Evolutionary conservation across 2,329 filamentous ascomycete genomes (phyloP).

Genomic region (Alternaria triticina): DNA sequence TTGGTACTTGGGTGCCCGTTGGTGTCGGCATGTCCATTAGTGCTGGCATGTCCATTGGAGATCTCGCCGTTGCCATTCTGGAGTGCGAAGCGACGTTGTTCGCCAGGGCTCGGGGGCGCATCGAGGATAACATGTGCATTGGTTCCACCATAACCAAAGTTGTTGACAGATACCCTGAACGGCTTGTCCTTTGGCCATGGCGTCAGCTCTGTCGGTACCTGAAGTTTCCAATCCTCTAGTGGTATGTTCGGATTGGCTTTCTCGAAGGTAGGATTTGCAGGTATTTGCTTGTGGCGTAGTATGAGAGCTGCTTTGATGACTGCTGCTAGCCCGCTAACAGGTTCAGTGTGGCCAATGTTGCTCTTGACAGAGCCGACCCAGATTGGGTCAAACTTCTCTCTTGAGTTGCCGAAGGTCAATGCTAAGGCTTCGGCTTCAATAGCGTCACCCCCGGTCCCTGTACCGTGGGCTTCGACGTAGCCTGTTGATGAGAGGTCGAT

Average conservation of each 20-base stretch:
- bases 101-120: slow-evolving; percentile 4
- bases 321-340: slow-evolving; percentile 5
- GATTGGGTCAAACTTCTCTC: background rate
- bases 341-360: slow-evolving; percentile 10
- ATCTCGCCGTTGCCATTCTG: background rate
- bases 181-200: slow-evolving; percentile 12
- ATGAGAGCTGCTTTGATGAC: slow-evolving; percentile 3
- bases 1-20: background rate
- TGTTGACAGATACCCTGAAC: slow-evolving; percentile 13
- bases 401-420: background rate
- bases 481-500: slow-evolving; percentile 6
- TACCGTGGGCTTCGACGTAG: slow-evolving; percentile 43
- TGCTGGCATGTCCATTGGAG: background rate
- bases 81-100: background rate
- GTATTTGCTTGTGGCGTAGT: slow-evolving; percentile 1
- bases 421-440: slow-evolving; percentile 14
- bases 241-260: slow-evolving; percentile 6
- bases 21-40: background rate
- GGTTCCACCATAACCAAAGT: slow-evolving; percentile 25
- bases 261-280: slow-evolving; percentile 2
- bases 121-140: slow-evolving; percentile 36
- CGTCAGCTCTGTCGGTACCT: slow-evolving; percentile 2
- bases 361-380: slow-evolving; percentile 11
- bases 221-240: background rate
- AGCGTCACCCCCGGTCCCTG: slow-evolving; percentile 57